Evolutionary conservation across 2,329 filamentous ascomycete species (phyloP).

Genomic region (Penicillium sclerotiorum): DNA sequence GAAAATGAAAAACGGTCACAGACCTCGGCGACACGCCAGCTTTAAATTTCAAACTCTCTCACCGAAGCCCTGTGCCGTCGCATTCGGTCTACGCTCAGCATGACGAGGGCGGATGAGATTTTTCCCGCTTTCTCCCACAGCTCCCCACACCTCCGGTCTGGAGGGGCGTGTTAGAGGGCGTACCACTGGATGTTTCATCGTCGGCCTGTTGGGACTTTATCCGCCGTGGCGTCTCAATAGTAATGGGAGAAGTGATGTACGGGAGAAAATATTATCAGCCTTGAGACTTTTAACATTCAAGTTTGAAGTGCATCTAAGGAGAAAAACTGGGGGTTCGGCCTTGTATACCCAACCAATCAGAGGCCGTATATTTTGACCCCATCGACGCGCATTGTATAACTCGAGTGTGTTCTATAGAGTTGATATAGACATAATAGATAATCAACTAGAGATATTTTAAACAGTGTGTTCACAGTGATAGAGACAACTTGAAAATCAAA

Average conservation of each 20-base stretch:
- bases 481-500: no score
- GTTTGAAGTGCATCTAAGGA: neutral
- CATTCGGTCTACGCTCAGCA: constrained; percentile 5
- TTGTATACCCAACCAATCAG: constrained; percentile 1
- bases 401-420: neutral
- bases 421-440: no score
- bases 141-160: constrained; percentile 19
- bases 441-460: no score
- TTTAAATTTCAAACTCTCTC: constrained; percentile 10
- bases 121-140: constrained; percentile 30
- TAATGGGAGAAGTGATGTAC: neutral
- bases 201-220: constrained; percentile 18
- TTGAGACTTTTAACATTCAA: neutral
- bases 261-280: constrained; percentile 11
- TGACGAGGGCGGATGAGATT: constrained; percentile 22
- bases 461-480: no score
- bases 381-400: neutral
- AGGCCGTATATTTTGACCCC: neutral
- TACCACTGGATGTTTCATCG: constrained; percentile 2
- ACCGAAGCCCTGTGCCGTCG: constrained; percentile 12
- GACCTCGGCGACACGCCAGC: neutral
- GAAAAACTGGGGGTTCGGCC: neutral
- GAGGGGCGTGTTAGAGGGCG: neutral
- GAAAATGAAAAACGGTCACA: neutral
- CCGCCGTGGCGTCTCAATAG: constrained; percentile 7